phyloP scores from a whole-genome alignment of 345 rosid species.

The Raphanus sativus region DNA sequence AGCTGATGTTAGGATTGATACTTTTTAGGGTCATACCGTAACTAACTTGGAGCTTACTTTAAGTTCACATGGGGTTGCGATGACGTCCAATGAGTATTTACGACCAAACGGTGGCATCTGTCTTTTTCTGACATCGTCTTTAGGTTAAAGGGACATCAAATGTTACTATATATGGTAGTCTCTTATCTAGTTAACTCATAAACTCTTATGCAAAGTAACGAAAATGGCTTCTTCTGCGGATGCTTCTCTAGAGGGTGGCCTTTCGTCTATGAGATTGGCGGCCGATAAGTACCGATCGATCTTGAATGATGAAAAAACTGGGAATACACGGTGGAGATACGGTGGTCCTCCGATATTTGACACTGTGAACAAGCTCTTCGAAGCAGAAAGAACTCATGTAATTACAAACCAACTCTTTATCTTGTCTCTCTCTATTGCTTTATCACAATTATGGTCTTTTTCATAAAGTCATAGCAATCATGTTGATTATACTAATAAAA shows the following conservation, averaged over 20 bases:
- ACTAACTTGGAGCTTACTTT: constrained; percentile 13
- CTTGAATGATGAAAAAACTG: constrained; percentile 50
- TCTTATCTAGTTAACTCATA: neutral
- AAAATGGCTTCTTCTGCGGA: constrained; percentile 32
- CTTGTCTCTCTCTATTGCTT: neutral
- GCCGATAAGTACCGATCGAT: constrained; percentile 69
- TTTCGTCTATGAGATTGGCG: constrained; percentile 14
- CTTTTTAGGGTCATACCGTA: neutral
- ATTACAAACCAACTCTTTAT: neutral
- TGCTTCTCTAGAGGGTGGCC: neutral
- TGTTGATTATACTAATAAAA: neutral
- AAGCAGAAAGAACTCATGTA: constrained; percentile 69
- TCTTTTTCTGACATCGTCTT: constrained; percentile 14
- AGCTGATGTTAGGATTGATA: neutral
- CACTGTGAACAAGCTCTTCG: constrained; percentile 61
- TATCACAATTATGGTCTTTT: neutral
- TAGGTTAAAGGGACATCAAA: neutral
- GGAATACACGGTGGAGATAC: constrained; percentile 56
- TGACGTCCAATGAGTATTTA: neutral
- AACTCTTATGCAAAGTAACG: constrained; percentile 2
- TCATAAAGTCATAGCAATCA: neutral
- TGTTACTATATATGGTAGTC: neutral
- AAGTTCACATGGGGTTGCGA: neutral
- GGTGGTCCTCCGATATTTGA: constrained; percentile 68
- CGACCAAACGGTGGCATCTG: constrained; percentile 21